These are phyloP conservation scores for Xylariaceae sp. DNA, from an alignment of 2,329 filamentous ascomycete genomes.

Conservation along the genomic window DNA sequence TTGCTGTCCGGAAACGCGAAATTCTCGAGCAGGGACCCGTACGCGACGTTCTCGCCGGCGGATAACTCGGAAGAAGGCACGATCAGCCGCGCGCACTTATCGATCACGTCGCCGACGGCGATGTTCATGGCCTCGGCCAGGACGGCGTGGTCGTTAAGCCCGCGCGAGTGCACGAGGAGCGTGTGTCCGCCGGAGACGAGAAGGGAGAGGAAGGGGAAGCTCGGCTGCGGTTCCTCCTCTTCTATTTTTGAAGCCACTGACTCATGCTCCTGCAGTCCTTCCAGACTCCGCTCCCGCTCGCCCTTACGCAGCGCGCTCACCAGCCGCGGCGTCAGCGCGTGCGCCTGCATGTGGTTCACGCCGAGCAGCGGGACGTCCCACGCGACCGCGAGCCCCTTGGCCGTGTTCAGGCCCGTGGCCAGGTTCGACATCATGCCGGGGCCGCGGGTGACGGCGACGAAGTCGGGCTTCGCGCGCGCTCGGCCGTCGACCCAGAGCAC, in stretches of 20 bases:
- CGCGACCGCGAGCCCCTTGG: constrained; percentile 83
- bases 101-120: constrained; percentile 86
- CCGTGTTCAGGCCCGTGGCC: constrained; percentile 75
- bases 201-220: constrained; percentile 84
- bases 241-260: background rate
- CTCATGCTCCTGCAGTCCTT: constrained; percentile 17
- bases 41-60: constrained; percentile 67
- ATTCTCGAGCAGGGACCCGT: constrained; percentile 75
- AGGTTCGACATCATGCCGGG: constrained; percentile 86
- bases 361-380: constrained; percentile 83
- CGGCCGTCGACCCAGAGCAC: constrained; percentile 32
- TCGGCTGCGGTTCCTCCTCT: constrained; percentile 42
- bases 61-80: constrained; percentile 64
- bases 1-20: constrained; percentile 70
- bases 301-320: constrained; percentile 57
- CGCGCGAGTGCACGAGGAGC: constrained; percentile 74
- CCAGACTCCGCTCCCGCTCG: constrained; percentile 27
- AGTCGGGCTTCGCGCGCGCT: constrained; percentile 65
- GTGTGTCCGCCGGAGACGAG: constrained; percentile 94
- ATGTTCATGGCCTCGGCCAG: constrained; percentile 76
- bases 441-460: constrained; percentile 86
- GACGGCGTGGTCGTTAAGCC: constrained; percentile 70
- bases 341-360: constrained; percentile 97
- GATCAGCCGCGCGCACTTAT: constrained; percentile 81
- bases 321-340: constrained; percentile 85